These are phyloP conservation scores for Boehmeria nivea DNA, from an alignment of 306 rosid species.

Conservation along the genomic window DNA sequence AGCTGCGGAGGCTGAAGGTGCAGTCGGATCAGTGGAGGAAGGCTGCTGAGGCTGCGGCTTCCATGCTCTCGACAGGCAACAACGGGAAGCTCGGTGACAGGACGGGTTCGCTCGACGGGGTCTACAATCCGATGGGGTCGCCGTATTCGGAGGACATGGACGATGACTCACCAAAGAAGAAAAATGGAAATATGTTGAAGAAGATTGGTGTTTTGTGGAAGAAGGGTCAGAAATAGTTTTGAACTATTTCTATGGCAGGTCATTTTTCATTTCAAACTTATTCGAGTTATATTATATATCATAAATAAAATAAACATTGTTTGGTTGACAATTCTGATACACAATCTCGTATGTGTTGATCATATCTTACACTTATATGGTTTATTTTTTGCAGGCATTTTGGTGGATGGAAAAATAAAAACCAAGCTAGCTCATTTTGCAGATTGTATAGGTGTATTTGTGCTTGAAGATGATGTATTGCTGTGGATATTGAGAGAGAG, in stretches of 20 bases:
- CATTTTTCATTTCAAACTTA: too few species aligned
- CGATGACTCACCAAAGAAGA: slow-evolving; percentile 86
- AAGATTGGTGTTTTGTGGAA: slow-evolving; percentile 93
- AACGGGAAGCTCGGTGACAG: slow-evolving; percentile 58
- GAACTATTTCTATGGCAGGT: slow-evolving; percentile 10
- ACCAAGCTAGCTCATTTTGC: slow-evolving; percentile 3
- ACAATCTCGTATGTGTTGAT: too few species aligned
- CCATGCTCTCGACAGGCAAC: slow-evolving; percentile 64
- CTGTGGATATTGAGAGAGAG: slow-evolving; percentile 10
- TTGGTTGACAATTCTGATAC: too few species aligned
- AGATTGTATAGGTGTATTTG: slow-evolving; percentile 22
- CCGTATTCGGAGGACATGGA: slow-evolving; percentile 74
- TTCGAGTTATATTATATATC: too few species aligned
- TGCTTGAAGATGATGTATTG: slow-evolving; percentile 14
- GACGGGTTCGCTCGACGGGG: slow-evolving; percentile 47
- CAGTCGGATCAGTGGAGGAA: slow-evolving; percentile 97
- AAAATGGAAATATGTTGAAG: slow-evolving; percentile 78
- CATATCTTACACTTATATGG: too few species aligned
- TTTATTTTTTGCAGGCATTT: slow-evolving; percentile 12
- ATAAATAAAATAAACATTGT: too few species aligned
- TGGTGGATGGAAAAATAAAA: slow-evolving; percentile 2
- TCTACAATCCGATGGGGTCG: slow-evolving; percentile 58
- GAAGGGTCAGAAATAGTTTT: slow-evolving; percentile 55
- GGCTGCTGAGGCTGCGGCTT: slow-evolving; percentile 90
- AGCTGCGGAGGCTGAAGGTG: slow-evolving; percentile 77